These are phyloP conservation scores for Nitzschia putrida DNA, from an alignment of 108 stramenopile genomes.

Conservation along the genomic window DNA sequence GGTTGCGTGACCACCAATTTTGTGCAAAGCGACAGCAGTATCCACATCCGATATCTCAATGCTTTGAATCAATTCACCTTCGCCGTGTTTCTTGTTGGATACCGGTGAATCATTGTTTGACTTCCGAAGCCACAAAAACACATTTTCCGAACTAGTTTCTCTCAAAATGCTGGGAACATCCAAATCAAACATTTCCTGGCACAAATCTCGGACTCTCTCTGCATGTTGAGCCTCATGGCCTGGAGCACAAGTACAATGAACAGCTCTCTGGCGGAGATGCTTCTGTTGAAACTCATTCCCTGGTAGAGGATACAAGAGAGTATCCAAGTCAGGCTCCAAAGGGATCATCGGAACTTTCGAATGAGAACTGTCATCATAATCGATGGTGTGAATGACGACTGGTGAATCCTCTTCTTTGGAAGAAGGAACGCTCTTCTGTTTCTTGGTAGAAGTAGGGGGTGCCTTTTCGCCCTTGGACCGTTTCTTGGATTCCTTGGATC, in stretches of 20 bases:
- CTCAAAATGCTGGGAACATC: constrained; percentile 54
- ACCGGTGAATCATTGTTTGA: neutral
- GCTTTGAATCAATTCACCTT: constrained; percentile 50
- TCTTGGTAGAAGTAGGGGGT: too few species aligned
- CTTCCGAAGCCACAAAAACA: constrained; percentile 63
- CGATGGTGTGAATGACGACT: too few species aligned
- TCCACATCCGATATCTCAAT: constrained; percentile 76
- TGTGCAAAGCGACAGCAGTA: constrained; percentile 66
- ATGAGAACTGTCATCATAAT: too few species aligned
- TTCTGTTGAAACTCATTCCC: constrained; percentile 17
- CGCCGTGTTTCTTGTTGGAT: neutral
- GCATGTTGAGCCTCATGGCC: neutral
- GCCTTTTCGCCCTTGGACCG: too few species aligned
- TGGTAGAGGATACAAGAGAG: constrained; percentile 19
- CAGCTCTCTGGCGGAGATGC: constrained; percentile 34
- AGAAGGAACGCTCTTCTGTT: too few species aligned
- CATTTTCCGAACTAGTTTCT: constrained; percentile 67
- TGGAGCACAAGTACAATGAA: constrained; percentile 27
- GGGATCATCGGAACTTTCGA: constrained; percentile 8
- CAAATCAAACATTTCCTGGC: constrained; percentile 54
- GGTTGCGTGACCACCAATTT: constrained; percentile 63
- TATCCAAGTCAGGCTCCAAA: constrained; percentile 15
- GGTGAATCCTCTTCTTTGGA: too few species aligned
- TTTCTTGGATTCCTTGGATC: too few species aligned
- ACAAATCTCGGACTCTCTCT: constrained; percentile 2